Conservation (phyloP, 2,329 filamentous ascomycete genomes). For the Colletotrichum melonis region DNA sequence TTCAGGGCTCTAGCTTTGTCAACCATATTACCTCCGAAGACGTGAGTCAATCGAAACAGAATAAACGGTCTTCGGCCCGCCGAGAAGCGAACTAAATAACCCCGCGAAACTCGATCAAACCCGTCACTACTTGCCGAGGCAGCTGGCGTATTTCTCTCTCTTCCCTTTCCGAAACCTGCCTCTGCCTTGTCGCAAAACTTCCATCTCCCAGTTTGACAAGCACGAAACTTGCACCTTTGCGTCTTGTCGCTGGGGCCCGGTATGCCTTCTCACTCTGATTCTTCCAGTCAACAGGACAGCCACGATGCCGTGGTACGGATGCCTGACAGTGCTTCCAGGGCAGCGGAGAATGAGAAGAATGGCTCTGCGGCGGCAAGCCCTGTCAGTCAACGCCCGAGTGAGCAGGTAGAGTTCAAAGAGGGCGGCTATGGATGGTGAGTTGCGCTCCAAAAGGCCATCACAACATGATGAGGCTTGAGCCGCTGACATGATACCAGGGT, state of each 20-base stretch:
- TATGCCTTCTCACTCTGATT: slow-evolving; percentile 26
- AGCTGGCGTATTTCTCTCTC: neutral
- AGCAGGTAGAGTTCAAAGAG: slow-evolving; percentile 54
- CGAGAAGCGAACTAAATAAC: neutral
- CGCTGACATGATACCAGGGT: slow-evolving; percentile 49
- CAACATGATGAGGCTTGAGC: neutral
- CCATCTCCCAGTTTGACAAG: neutral
- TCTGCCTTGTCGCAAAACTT: neutral
- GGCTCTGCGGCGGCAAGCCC: slow-evolving; percentile 4
- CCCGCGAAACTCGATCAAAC: neutral
- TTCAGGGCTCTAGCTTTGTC: neutral
- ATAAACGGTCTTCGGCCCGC: neutral
- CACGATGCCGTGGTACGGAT: slow-evolving; percentile 25
- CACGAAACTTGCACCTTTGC: neutral
- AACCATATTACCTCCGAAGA: neutral
- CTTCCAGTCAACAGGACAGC: slow-evolving; percentile 13
- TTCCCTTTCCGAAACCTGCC: neutral
- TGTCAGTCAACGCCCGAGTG: neutral
- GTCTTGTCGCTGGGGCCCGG: slow-evolving; percentile 13
- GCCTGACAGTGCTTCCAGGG: slow-evolving; percentile 31
- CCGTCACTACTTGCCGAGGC: neutral
- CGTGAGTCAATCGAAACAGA: neutral
- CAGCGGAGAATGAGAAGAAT: slow-evolving; percentile 23
- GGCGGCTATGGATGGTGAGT: slow-evolving; percentile 70
- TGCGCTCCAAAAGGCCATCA: neutral